A percentile compares a stretch with the other conserved stretches of the same genome.
Evolutionary conservation across 768 basidiomycete species (phyloP).

Genomic region (Russula griseocarnosa): DNA sequence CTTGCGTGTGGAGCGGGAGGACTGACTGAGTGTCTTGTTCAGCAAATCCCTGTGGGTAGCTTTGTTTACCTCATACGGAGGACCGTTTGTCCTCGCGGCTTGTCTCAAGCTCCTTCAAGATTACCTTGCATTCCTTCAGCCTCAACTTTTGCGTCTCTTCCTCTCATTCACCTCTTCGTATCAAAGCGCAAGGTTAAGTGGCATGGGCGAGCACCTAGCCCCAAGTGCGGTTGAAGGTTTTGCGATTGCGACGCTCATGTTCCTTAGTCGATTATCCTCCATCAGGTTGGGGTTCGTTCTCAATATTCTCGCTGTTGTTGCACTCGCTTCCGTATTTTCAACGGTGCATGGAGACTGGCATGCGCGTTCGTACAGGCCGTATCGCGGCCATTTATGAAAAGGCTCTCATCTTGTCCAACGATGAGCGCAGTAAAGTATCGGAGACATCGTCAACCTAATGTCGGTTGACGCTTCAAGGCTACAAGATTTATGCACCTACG

Average conservation of each 20-base stretch:
- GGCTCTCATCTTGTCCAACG: constrained; percentile 78
- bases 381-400: constrained; percentile 85
- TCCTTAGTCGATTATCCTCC: constrained; percentile 71
- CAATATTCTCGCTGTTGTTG: background rate
- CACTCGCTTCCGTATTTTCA: constrained; percentile 67
- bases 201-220: constrained; percentile 28
- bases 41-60: constrained; percentile 70
- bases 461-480: constrained; percentile 77
- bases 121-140: constrained; percentile 76
- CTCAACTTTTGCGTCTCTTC: constrained; percentile 76
- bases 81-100: constrained; percentile 61
- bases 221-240: constrained; percentile 62
- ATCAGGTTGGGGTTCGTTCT: constrained; percentile 52
- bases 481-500: constrained; percentile 79
- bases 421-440: constrained; percentile 73
- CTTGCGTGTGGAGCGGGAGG: background rate
- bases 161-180: constrained; percentile 80
- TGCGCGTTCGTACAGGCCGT: constrained; percentile 90
- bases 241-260: constrained; percentile 73
- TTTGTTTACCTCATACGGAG: constrained; percentile 73
- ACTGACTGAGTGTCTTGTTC: background rate
- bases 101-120: constrained; percentile 77
- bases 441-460: constrained; percentile 94
- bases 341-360: constrained; percentile 75
- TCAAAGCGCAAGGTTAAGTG: constrained; percentile 46